These are phyloP conservation scores for Jatropha curcas DNA, from an alignment of 345 rosid genomes.

Conservation along the genomic window DNA sequence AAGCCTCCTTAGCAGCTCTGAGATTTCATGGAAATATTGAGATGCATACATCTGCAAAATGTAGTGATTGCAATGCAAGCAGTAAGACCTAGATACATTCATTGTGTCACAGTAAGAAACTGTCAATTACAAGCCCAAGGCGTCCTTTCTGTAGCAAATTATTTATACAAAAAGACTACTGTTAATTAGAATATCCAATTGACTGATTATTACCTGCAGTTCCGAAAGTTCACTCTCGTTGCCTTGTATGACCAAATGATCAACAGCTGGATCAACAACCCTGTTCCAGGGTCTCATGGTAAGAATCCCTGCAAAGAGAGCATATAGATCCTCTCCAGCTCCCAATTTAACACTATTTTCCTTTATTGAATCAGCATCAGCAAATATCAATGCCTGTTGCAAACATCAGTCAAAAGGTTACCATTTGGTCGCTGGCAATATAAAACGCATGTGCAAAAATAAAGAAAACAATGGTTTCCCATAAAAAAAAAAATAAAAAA, in stretches of 20 bases:
- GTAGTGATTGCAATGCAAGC: not conserved
- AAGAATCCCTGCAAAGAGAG: slow-evolving; percentile 77
- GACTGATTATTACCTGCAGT: slow-evolving; percentile 53
- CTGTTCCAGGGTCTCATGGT: slow-evolving; percentile 95
- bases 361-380: slow-evolving; percentile 84
- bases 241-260: slow-evolving; percentile 87
- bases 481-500: too few species aligned
- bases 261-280: slow-evolving; percentile 72
- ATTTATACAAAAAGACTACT: not conserved
- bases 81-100: slow-evolving; percentile 5
- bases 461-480: slow-evolving; percentile 5
- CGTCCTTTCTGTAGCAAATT: not conserved
- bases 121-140: slow-evolving; percentile 2
- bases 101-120: slow-evolving; percentile 1
- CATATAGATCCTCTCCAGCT: slow-evolving; percentile 90
- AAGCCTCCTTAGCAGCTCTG: slow-evolving; percentile 88
- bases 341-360: slow-evolving; percentile 80
- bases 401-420: slow-evolving; percentile 15
- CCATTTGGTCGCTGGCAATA: slow-evolving; percentile 1
- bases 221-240: slow-evolving; percentile 67
- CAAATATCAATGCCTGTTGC: slow-evolving; percentile 65
- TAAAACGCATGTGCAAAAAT: slow-evolving; percentile 6
- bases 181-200: not conserved
- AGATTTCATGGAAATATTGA: slow-evolving; percentile 78
- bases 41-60: slow-evolving; percentile 82